Percentiles rank a stretch among this genome's conserved stretches.
These are phyloP conservation scores for Bruguiera gymnorhiza DNA, from an alignment of 345 rosid species.

Conservation along the genomic window DNA sequence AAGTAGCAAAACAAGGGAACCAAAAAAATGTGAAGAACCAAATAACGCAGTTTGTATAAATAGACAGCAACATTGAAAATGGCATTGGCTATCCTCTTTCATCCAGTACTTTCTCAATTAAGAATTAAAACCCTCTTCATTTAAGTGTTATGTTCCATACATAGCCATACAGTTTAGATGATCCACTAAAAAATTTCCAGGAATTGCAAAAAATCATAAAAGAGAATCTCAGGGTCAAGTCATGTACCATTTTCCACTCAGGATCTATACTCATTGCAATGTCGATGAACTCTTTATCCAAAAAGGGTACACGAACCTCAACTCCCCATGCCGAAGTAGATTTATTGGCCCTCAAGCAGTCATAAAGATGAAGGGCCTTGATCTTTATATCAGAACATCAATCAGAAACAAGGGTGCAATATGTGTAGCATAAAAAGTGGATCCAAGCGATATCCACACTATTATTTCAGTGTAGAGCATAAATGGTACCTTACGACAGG, in stretches of 20 bases:
- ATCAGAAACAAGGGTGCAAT: conserved; percentile 8
- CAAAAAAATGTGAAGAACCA: no score
- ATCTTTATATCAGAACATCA: conserved; percentile 42
- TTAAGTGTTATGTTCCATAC: not conserved
- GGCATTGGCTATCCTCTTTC: no score
- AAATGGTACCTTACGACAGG: conserved; percentile 65
- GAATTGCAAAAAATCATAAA: not conserved
- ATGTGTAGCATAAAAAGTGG: conserved; percentile 1
- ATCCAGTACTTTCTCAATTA: no score
- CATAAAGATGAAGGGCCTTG: conserved; percentile 82
- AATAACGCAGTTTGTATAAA: no score
- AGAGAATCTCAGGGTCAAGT: not conserved
- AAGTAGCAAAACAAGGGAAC: no score
- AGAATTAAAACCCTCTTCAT: no score
- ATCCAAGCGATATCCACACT: not conserved
- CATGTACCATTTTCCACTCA: conserved; percentile 76
- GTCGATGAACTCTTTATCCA: conserved; percentile 66
- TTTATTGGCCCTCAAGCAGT: conserved; percentile 85
- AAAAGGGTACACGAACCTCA: conserved; percentile 90
- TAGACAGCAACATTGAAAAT: no score
- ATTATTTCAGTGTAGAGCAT: not conserved
- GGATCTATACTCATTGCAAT: conserved; percentile 79
- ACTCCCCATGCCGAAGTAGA: conserved; percentile 90
- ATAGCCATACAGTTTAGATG: not conserved
- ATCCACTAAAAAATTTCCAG: not conserved